Conservation (phyloP, 2,329 filamentous ascomycete genomes). For the Coleophoma cylindrospora region DNA sequence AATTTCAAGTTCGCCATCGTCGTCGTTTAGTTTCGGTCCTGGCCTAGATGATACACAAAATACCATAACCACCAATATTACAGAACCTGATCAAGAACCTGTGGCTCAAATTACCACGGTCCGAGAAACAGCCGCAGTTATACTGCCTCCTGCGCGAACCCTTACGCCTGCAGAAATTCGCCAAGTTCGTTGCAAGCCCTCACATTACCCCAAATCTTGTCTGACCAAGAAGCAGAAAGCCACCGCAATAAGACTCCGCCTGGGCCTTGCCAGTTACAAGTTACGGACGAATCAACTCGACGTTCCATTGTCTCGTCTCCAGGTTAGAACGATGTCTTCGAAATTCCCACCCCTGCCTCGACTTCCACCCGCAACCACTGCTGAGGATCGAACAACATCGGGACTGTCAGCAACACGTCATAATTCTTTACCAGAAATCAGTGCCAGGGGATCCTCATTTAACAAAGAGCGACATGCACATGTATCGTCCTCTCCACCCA, state of each 20-base stretch:
- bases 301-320: constrained; percentile 57
- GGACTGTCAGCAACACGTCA: constrained; percentile 8
- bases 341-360: constrained; percentile 10
- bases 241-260: constrained; percentile 61
- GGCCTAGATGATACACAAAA: constrained; percentile 18
- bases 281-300: constrained; percentile 66
- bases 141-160: background rate
- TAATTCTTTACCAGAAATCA: constrained; percentile 1
- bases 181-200: constrained; percentile 8
- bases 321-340: constrained; percentile 29
- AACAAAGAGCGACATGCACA: background rate
- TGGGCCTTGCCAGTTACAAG: constrained; percentile 70
- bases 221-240: constrained; percentile 42
- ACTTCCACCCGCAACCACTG: constrained; percentile 1
- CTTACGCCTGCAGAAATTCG: constrained; percentile 8
- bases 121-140: background rate
- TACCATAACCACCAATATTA: constrained; percentile 10
- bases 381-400: constrained; percentile 15
- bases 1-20: no score
- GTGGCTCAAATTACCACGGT: background rate
- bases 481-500: background rate
- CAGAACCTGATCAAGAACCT: constrained; percentile 13
- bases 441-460: constrained; percentile 6
- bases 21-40: background rate
- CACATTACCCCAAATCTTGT: background rate